Evolutionary conservation across 768 basidiomycete genomes (phyloP).

Genomic region (Boletus pseudopeckii): DNA sequence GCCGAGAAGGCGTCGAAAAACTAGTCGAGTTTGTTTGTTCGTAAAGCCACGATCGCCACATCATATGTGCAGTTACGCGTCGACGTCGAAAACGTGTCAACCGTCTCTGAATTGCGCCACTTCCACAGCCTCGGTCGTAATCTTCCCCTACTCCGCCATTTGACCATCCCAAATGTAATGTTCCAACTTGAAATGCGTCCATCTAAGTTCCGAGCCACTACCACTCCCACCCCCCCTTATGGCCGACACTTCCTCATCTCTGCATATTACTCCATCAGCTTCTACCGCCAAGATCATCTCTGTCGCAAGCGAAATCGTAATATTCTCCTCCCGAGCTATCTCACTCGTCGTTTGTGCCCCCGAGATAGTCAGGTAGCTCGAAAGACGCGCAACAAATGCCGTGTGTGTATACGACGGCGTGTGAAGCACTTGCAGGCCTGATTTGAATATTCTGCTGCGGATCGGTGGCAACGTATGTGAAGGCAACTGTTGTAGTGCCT

Average conservation of each 20-base stretch:
- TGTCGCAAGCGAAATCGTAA: slow-evolving; percentile 68
- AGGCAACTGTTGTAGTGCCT: slow-evolving; percentile 66
- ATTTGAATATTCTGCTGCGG: slow-evolving; percentile 59
- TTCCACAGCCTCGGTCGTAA: slow-evolving; percentile 16
- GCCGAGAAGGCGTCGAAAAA: not conserved
- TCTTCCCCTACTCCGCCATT: slow-evolving; percentile 3
- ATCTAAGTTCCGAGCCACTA: slow-evolving; percentile 61
- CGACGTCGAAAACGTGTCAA: slow-evolving; percentile 31
- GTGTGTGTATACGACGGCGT: slow-evolving; percentile 70
- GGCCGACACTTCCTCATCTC: slow-evolving; percentile 59
- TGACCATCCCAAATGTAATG: slow-evolving; percentile 78
- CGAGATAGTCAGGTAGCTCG: slow-evolving; percentile 46
- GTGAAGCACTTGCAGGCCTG: slow-evolving; percentile 79
- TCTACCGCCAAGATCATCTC: slow-evolving; percentile 82
- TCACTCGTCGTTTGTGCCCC: slow-evolving; percentile 62
- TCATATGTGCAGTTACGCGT: slow-evolving; percentile 1
- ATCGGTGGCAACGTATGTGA: slow-evolving; percentile 66
- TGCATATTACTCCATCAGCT: slow-evolving; percentile 61
- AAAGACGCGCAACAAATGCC: slow-evolving; percentile 67
- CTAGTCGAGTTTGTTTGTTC: slow-evolving; percentile 9
- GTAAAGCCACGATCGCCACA: slow-evolving; percentile 18
- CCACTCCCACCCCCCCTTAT: slow-evolving; percentile 41
- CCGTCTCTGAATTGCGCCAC: not conserved
- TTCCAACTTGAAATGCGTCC: slow-evolving; percentile 66
- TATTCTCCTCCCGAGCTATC: slow-evolving; percentile 64